phyloP scores from a whole-genome alignment of 1,284 basidiomycete species.

The Hypsizygus ulmarius region DNA sequence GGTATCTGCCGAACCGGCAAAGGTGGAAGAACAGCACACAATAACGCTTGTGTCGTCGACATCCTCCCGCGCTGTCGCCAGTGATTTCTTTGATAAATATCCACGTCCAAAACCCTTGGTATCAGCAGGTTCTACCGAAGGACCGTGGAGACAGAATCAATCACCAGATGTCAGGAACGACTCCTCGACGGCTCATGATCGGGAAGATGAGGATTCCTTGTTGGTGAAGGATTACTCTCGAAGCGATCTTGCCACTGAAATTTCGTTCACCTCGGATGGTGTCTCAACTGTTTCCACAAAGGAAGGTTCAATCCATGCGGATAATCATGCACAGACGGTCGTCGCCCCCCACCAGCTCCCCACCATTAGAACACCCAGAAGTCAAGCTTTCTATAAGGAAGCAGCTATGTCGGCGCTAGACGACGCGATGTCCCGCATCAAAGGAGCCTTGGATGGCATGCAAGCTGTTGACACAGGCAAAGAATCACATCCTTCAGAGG shows the following conservation, averaged over 20 bases:
- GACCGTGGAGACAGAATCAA: constrained; percentile 46
- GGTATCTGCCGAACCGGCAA: constrained; percentile 30
- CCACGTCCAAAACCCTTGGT: neutral
- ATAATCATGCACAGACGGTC: constrained; percentile 9
- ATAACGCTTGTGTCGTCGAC: constrained; percentile 8
- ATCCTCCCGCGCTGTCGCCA: constrained; percentile 51
- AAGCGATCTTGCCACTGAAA: constrained; percentile 1
- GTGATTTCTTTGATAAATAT: constrained; percentile 64
- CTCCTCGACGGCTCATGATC: neutral
- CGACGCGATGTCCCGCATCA: constrained; percentile 86
- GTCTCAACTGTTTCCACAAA: constrained; percentile 4
- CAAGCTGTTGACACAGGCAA: constrained; percentile 42
- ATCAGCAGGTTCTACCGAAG: constrained; percentile 31
- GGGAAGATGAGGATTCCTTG: neutral
- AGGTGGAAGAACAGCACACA: constrained; percentile 17
- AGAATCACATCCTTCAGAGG: constrained; percentile 22
- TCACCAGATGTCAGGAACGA: constrained; percentile 16
- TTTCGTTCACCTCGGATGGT: neutral
- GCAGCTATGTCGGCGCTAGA: constrained; percentile 75
- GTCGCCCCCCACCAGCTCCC: constrained; percentile 7
- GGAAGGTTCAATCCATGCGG: constrained; percentile 8
- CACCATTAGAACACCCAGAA: constrained; percentile 26
- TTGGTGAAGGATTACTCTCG: constrained; percentile 2
- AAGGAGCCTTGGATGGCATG: constrained; percentile 78
- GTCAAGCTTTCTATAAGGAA: constrained; percentile 51